Evolutionary conservation across 495 filamentous ascomycete genomes (phyloP).

Genomic region (Annulohypoxylon moriforme): DNA sequence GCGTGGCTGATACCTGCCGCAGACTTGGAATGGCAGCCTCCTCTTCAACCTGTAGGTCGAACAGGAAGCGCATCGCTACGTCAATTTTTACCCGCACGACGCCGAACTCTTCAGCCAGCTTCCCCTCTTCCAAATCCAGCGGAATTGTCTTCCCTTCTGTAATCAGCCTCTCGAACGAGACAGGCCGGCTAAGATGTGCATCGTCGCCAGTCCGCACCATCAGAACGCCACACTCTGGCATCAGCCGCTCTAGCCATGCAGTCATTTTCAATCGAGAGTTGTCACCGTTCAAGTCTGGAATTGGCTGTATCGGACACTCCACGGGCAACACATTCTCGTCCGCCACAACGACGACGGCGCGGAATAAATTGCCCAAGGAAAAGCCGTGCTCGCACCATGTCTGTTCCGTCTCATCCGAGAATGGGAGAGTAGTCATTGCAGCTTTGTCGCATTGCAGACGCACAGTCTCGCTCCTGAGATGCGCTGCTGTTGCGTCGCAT

Average conservation of each 20-base stretch:
- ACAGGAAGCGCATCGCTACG: slow-evolving; percentile 40
- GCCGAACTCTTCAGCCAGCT: slow-evolving; percentile 27
- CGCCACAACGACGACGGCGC: slow-evolving; percentile 37
- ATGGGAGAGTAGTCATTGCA: slow-evolving; percentile 22
- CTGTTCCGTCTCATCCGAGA: slow-evolving; percentile 20
- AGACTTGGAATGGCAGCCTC: slow-evolving; percentile 34
- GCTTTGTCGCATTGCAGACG: not conserved
- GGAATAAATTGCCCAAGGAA: slow-evolving; percentile 34
- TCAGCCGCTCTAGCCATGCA: slow-evolving; percentile 37
- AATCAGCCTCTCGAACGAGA: slow-evolving; percentile 39
- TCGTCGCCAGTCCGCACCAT: slow-evolving; percentile 43
- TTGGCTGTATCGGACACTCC: slow-evolving; percentile 33
- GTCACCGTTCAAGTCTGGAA: slow-evolving; percentile 14
- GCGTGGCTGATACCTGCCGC: slow-evolving; percentile 24
- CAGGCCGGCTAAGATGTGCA: slow-evolving; percentile 38
- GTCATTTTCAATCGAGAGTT: slow-evolving; percentile 12
- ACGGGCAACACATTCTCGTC: slow-evolving; percentile 38
- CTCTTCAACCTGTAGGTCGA: slow-evolving; percentile 37
- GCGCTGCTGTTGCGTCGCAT: slow-evolving; percentile 28
- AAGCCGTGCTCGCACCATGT: slow-evolving; percentile 42
- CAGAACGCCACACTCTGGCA: slow-evolving; percentile 39
- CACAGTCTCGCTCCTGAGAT: slow-evolving; percentile 11
- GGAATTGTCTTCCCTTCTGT: slow-evolving; percentile 17
- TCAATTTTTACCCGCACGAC: slow-evolving; percentile 39
- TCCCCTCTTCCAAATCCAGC: slow-evolving; percentile 28